These are phyloP conservation scores for Penicillium pulvis DNA, from an alignment of 495 filamentous ascomycete genomes.

Conservation along the genomic window DNA sequence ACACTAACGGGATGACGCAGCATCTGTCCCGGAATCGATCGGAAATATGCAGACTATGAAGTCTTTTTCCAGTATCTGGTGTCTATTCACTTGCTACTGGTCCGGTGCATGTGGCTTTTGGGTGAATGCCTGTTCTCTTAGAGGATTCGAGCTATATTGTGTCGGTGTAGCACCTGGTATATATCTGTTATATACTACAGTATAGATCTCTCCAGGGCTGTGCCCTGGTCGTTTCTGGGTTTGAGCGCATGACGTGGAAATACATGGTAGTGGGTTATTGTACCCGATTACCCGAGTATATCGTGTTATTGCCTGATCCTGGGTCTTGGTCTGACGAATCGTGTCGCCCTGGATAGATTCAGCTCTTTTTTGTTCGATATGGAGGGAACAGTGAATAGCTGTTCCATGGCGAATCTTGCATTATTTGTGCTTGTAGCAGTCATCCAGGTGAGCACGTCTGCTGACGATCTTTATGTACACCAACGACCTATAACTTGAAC, in stretches of 20 bases:
- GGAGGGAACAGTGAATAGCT: background rate
- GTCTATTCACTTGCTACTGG: background rate
- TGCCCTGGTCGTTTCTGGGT: background rate
- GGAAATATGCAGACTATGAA: slow-evolving; percentile 7
- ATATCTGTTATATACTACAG: too few relatives aligned
- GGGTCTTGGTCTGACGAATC: background rate
- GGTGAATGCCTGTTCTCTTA: background rate
- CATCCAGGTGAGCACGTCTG: background rate
- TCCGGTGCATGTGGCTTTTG: too few relatives aligned
- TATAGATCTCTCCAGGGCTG: too few relatives aligned
- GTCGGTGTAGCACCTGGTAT: background rate
- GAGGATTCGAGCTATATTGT: slow-evolving; percentile 3
- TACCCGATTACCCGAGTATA: background rate
- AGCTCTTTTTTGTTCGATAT: background rate
- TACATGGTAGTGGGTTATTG: background rate
- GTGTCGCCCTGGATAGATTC: background rate
- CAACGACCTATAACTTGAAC: background rate
- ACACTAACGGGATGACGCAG: slow-evolving; percentile 9
- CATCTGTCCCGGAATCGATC: slow-evolving; percentile 11
- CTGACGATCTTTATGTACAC: background rate
- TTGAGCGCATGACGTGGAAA: background rate
- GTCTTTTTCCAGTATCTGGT: background rate
- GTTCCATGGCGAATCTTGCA: background rate
- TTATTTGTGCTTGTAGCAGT: too few relatives aligned
- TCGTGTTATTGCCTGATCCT: background rate